Base-by-base conservation (phyloP, 2,329 filamentous ascomycete species). In the Whalleya microplaca region DNA sequence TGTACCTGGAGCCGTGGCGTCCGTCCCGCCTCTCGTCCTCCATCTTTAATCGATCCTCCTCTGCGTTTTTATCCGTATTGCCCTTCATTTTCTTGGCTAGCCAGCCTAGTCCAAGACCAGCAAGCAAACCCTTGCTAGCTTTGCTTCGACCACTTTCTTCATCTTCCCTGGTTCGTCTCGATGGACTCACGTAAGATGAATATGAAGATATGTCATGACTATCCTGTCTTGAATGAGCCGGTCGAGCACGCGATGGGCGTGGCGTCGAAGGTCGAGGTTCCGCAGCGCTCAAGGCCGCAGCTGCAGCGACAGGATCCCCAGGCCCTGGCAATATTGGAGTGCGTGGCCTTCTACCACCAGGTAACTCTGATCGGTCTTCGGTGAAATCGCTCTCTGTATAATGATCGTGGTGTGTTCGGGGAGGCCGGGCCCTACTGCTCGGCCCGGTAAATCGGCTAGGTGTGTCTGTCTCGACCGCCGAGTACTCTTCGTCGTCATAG, bases 91-190 rank as follows among this genome's bases (percentile, higher is more conserved):
- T 84, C 74, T 83, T 87, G 6, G 84, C 83, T 46, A 92, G 75
- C 77, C 88, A 90, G 8, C 88, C 89, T 32, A 89, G 76, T 1
- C 88, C 88, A 21, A 91, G 73, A 1, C 86, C 79, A 8, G 83
- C 86, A 48, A 87, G 68, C 14, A 85, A 64, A 1, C 83, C 83
- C 62, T 88, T 84, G 20, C 79, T 81, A n/a, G 80, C 72, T 0
- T 79, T 79, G 59, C 82, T 80, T 12, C 72, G 66, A 32, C 53
- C 76, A 3, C 43, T 5, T 72, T 51, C 75, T 52, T 65, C 68
- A 32, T 79, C 74, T 7, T 78, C 77, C 12, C 75, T 68, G 21
- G 79, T 78, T 44, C 83, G 82, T 51, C 81, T 79, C 44, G 87
- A 91, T 12, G 84, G 86, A 61, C 83, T 89, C 42, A 82, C 77